A percentile compares a stretch with the other conserved stretches of the same genome.
Evolutionary conservation across 768 basidiomycete genomes (phyloP).

Genomic region (Mycena alexandri): DNA sequence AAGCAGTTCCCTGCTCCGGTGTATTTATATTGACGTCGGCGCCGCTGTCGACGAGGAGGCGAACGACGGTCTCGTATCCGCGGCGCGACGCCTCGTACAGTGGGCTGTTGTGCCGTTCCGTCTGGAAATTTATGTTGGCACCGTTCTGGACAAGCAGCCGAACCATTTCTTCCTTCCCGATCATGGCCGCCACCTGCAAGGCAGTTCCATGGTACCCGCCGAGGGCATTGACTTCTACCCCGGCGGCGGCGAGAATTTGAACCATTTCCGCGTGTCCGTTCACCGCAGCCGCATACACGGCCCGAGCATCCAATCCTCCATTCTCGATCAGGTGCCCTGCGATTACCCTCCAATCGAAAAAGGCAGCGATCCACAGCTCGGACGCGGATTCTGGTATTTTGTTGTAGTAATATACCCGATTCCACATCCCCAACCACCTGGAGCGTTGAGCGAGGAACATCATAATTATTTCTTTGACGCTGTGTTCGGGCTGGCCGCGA

Average conservation of each 20-base stretch:
- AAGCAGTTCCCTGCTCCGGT: constrained; percentile 5
- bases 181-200: not conserved
- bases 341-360: not conserved
- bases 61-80: constrained; percentile 4
- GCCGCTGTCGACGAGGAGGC: constrained; percentile 8
- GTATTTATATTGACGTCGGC: constrained; percentile 3
- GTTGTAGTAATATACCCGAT: not conserved
- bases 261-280: not conserved
- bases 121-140: not conserved
- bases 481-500: not conserved
- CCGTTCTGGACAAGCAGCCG: not conserved
- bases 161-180: not conserved
- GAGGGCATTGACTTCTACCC: not conserved
- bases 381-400: not conserved
- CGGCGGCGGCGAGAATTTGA: not conserved
- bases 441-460: not conserved
- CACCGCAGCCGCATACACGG: not conserved
- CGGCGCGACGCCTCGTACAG: not conserved
- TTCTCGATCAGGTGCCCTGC: not conserved
- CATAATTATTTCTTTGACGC: not conserved
- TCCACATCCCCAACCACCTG: constrained; percentile 5
- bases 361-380: constrained; percentile 5
- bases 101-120: not conserved
- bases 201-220: constrained; percentile 12
- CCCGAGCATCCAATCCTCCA: not conserved